These are phyloP conservation scores for Eutrema yunnanense DNA, from an alignment of 345 rosid species.

Conservation along the genomic window DNA sequence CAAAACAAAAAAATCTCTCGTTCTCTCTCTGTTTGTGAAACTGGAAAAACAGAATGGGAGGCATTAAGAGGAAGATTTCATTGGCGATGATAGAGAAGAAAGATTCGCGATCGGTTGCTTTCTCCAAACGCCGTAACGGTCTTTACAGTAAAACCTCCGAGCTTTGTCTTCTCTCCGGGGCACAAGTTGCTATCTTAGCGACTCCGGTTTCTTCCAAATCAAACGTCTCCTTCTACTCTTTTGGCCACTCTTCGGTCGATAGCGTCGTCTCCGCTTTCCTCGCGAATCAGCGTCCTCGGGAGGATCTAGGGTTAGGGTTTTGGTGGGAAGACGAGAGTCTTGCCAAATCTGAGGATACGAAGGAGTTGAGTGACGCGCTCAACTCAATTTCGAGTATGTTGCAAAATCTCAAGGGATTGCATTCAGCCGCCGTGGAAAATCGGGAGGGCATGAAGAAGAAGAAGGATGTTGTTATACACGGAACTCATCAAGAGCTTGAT, in stretches of 20 bases:
- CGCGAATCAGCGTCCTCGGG: neutral
- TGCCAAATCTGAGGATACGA: neutral
- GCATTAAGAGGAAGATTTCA: neutral
- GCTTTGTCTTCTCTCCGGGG: constrained; percentile 14
- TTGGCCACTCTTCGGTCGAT: constrained; percentile 23
- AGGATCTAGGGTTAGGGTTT: neutral
- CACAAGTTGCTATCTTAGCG: neutral
- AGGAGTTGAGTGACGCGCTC: neutral
- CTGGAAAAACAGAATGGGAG: neutral
- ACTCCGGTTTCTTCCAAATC: constrained; percentile 10
- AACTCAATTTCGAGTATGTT: neutral
- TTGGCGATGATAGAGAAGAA: neutral
- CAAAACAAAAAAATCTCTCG: neutral
- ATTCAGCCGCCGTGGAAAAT: neutral
- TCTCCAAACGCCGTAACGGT: constrained; percentile 18
- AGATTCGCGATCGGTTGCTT: neutral
- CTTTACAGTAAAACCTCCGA: constrained; percentile 14
- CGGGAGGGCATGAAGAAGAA: neutral
- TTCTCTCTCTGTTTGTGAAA: neutral
- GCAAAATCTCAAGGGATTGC: neutral
- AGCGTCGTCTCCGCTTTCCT: constrained; percentile 18
- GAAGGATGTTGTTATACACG: neutral
- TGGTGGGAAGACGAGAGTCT: constrained; percentile 17
- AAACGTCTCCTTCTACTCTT: neutral
- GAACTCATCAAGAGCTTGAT: neutral